Base-by-base conservation (phyloP, 2,329 filamentous ascomycete genomes). In the Calonectria fujianensis region DNA sequence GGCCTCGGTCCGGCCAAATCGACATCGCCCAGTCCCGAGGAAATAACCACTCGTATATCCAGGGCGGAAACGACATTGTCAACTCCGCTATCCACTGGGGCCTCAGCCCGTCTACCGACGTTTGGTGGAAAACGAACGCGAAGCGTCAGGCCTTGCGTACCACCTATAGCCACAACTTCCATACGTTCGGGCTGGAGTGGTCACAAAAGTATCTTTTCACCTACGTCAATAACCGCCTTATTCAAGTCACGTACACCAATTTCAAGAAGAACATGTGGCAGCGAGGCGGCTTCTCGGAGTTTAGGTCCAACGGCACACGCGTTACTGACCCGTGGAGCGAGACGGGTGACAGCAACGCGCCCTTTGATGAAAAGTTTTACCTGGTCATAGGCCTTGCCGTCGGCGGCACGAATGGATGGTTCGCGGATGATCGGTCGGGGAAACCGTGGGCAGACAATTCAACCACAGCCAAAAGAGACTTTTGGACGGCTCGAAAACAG, bases 151-250 rank as follows among this genome's bases (percentile, higher is more conserved):
- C 94, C 14, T 88, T 95, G 37, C 95, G 95, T 86, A 94, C 93
- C 7, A 95, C 94, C 1, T 97, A 93, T 84, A 85, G 92, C 39
- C 85, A 87, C 1, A 90, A 86, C 31, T 95, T 92, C 87, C 94
- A 97, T 86, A 95, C 91, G 0, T 97, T 93, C 80, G 95, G 95
- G 18, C 85, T 97, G 3, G 95, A 97, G 85, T 97, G 95, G 95
- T 95, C 92, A 67, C 91, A 96, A 80, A 96, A 96, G 84, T 97
- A 97, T 84, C 87, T 97, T 74, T 97, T 96, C 87, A 96, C 94
- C 31, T 97, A 96, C 83, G 90, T 97, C 87, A 94, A 97, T 88
- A 93, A 91, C 59, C 93, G 94, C 16, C 90, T 97, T 27, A 88
- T 96, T 35, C 94, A 96, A 83, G 94, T 96, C 67, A 89, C 95